Evolutionary conservation across 108 stramenopile species (phyloP), one percentile per base, ranked within the genome.

Genomic region (Cylindrotheca closterium): DNA sequence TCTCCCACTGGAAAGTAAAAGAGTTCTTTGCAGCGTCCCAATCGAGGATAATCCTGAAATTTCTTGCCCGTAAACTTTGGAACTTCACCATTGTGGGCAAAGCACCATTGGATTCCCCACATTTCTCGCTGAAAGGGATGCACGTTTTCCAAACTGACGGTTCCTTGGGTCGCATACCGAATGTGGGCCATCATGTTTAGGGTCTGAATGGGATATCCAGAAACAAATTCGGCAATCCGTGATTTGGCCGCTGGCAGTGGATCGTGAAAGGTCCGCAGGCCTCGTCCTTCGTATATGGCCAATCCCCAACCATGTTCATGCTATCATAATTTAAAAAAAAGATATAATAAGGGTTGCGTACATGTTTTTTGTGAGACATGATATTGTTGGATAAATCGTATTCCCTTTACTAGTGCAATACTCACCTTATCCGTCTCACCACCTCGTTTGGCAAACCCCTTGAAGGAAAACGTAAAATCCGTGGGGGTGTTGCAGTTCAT

Each of bases 251-350:
- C 84, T n/a, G 93, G 79, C 30, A 75, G 57, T 1, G 67, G 53
- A 62, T 84, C 86, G 49, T 87, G 86, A 66, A 87, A 87, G 45
- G 77, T 68, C 23, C 86, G 75, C 8, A 87, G 5, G n/a, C 86
- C 83, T 32, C 81, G 77, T 15, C 74, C 71, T 46, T 84, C 75
- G 51, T 82, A 86, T 60, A 68, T 77, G 12, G 69, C 68, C 30
- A 93, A 32, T 17, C 95, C 95, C 95, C 95, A 96, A 4, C 95
- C 95, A 60, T 96, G 85, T 18, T 74, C 60, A 60, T 96, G 92
- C 21, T 83, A n/a, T n/a, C n/a, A n/a, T n/a, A n/a, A n/a, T n/a
- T n/a, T n/a, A n/a, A n/a, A n/a, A n/a, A n/a, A n/a, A n/a, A n/a
- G n/a, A n/a, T n/a, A n/a, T n/a, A n/a, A n/a, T n/a, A n/a, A n/a